Conservation (phyloP, 176 grass and related monocot genomes). For the Olyra latifolia region DNA sequence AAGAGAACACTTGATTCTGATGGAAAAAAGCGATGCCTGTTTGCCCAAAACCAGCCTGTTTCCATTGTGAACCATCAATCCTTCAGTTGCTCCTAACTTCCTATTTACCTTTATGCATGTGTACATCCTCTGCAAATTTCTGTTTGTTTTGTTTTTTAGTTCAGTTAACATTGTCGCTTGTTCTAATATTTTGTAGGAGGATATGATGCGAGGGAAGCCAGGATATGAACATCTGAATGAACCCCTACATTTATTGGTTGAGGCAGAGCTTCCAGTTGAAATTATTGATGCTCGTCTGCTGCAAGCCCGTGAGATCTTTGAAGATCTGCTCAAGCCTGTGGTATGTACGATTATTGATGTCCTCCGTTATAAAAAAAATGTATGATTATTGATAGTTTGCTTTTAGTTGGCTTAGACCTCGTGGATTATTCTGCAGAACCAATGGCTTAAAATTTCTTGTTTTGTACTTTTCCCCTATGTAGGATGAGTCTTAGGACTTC, state of each 20-base stretch:
- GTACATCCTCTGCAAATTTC: neutral
- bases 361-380: neutral
- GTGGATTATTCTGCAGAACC: neutral
- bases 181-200: slow-evolving; percentile 56
- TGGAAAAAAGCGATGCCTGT: neutral
- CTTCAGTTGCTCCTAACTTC: neutral
- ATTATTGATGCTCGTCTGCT: slow-evolving; percentile 80
- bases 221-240: slow-evolving; percentile 97
- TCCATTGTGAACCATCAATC: neutral
- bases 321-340: slow-evolving; percentile 88
- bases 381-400: neutral
- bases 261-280: slow-evolving; percentile 84
- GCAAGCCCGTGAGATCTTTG: slow-evolving; percentile 85
- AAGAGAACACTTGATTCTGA: neutral
- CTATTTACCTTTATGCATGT: slow-evolving; percentile 13
- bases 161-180: neutral
- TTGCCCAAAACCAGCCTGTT: neutral
- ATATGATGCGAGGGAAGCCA: slow-evolving; percentile 91
- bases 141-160: neutral
- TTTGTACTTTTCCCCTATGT: slow-evolving; percentile 17
- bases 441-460: neutral
- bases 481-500: slow-evolving; percentile 96
- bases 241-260: slow-evolving; percentile 91
- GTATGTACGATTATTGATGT: slow-evolving; percentile 42
- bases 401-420: neutral